Evolutionary conservation across 805 yeast genomes (phyloP).

Genomic region (Wickerhamiella dianesei): DNA sequence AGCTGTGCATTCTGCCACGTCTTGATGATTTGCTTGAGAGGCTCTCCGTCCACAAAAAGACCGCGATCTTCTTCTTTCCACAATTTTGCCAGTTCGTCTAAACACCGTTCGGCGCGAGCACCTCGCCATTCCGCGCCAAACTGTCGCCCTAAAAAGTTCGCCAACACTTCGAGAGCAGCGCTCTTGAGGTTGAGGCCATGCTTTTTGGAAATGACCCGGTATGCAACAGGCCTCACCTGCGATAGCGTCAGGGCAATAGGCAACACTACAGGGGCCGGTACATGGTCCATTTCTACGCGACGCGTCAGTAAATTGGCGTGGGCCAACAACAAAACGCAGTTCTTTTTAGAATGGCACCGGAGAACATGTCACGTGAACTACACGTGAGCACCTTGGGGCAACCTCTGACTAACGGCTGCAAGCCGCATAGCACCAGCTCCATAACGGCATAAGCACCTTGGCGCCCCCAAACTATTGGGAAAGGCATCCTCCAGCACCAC

Average conservation of each 20-base stretch:
- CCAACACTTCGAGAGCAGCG: conserved; percentile 59
- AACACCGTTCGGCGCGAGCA: conserved; percentile 41
- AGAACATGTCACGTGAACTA: too few relatives aligned
- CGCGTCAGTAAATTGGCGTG: background rate
- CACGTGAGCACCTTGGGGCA: too few relatives aligned
- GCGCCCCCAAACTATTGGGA: too few relatives aligned
- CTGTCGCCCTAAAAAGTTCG: conserved; percentile 58
- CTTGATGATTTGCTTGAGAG: conserved; percentile 47
- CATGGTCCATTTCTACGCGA: background rate
- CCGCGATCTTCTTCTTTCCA: conserved; percentile 92
- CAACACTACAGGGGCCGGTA: conserved; percentile 31
- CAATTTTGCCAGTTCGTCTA: conserved; percentile 63
- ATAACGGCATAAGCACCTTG: background rate
- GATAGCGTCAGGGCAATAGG: conserved; percentile 73
- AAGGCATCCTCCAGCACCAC: background rate
- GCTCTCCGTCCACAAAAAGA: conserved; percentile 65
- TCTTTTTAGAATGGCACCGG: too few relatives aligned
- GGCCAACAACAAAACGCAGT: background rate
- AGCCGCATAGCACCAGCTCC: background rate
- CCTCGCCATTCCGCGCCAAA: conserved; percentile 85
- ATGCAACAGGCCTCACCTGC: conserved; percentile 80
- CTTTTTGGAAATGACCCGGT: conserved; percentile 77
- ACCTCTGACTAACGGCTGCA: too few relatives aligned
- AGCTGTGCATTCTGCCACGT: conserved; percentile 32
- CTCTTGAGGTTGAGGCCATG: conserved; percentile 85